These are phyloP conservation scores for Lycium ferocissimum DNA, from an alignment of 257 asterid genomes.

Conservation along the genomic window DNA sequence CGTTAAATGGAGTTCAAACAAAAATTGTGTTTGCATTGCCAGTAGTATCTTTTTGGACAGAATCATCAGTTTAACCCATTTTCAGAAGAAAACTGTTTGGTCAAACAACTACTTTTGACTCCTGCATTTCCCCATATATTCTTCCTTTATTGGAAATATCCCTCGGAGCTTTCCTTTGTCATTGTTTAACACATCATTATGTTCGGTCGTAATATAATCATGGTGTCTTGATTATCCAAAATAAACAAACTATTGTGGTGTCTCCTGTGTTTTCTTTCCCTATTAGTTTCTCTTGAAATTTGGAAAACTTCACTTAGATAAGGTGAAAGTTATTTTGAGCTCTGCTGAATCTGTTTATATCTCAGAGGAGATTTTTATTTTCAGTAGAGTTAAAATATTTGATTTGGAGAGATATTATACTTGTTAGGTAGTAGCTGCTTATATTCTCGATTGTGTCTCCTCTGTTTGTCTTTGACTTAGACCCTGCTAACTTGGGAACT, in stretches of 20 bases:
- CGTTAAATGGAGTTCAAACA: background rate
- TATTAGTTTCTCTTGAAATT: background rate
- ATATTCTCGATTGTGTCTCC: background rate
- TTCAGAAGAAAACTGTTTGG: conserved; percentile 11
- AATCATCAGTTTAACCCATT: background rate
- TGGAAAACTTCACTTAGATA: background rate
- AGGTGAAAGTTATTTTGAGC: conserved; percentile 4
- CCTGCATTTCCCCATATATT: background rate
- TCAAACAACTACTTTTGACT: conserved; percentile 11
- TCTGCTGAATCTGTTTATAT: background rate
- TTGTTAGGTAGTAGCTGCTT: background rate
- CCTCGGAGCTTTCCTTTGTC: background rate
- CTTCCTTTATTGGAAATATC: background rate
- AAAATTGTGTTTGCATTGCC: background rate
- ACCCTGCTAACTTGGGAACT: background rate
- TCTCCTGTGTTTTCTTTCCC: background rate
- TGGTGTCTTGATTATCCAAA: background rate
- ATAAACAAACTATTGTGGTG: background rate
- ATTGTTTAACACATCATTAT: background rate
- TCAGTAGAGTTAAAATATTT: background rate
- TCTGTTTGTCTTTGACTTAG: conserved; percentile 6
- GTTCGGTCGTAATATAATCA: conserved; percentile 2
- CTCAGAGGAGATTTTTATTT: background rate
- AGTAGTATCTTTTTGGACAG: conserved; percentile 19
- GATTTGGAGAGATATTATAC: conserved; percentile 13